Percentiles rank a stretch among this genome's conserved stretches.
Evolutionary conservation across 78 protist genomes (phyloP).

Genomic region (Emiliania huxleyi): DNA sequence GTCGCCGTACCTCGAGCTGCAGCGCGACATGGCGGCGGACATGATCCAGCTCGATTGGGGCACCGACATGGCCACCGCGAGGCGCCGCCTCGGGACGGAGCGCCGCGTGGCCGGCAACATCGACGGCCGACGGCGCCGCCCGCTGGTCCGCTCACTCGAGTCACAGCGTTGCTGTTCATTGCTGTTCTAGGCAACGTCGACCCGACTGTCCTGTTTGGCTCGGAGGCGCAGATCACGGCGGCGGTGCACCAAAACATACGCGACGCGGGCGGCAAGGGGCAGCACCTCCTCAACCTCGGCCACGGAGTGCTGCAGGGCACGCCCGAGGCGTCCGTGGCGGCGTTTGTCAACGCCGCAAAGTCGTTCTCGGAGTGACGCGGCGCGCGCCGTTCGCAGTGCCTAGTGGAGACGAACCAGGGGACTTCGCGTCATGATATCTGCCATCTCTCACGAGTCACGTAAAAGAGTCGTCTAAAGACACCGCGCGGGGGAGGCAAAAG

Average conservation of each 20-base stretch:
- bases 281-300: conserved; percentile 36
- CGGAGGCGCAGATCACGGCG: conserved; percentile 35
- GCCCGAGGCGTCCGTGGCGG: not conserved
- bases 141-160: too few relatives aligned
- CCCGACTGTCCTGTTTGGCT: conserved; percentile 71
- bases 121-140: too few relatives aligned
- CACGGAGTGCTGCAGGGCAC: conserved; percentile 37
- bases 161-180: too few relatives aligned
- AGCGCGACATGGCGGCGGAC: conserved; percentile 49
- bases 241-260: not conserved
- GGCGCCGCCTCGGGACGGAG: not conserved
- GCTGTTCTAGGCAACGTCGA: conserved; percentile 72
- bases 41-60: conserved; percentile 81
- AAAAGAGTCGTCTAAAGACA: too few relatives aligned
- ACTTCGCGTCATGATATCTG: too few relatives aligned
- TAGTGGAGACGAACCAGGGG: too few relatives aligned
- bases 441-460: too few relatives aligned
- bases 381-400: too few relatives aligned
- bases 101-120: conserved; percentile 51
- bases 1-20: conserved; percentile 41
- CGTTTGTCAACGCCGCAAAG: not conserved
- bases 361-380: too few relatives aligned
- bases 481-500: too few relatives aligned
- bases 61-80: conserved; percentile 55
- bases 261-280: not conserved